Evolutionary conservation across 768 basidiomycete species (phyloP), one percentile per base, ranked within the genome.

Genomic region (Termitomyces sp.): DNA sequence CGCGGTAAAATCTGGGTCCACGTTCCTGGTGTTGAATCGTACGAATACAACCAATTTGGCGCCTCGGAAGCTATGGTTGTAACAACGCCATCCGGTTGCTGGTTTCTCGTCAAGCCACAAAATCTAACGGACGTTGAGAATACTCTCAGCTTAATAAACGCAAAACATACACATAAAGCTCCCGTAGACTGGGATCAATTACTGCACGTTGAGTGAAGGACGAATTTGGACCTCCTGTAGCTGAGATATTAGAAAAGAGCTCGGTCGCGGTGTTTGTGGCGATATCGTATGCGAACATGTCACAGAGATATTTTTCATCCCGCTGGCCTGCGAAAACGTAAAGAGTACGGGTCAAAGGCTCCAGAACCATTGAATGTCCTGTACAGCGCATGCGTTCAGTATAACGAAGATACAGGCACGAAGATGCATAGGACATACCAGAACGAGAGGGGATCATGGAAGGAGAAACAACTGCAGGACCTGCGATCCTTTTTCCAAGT

Each of bases 331-430:
- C 89, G 63, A 92, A 88, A 46, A 93, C 85, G 69, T 83, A 88
- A 16, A 92, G 75, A 0, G 77, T 82, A 38, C 80, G 81, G 0
- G 79, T 71, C 12, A 69, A 71, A 5, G 85, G 75, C 56, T 92
- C 90, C 20, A 91, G 76, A 4, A 91, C 81, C 91, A 93, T 93
- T 4, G 89, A 90, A 71, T 93, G 91, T 0, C 89, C 88, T 87
- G 41, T 32, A 44, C 20, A 41, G 48, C 23, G 23, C 23, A 23
- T 2, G 23, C 23, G 23, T 23, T 23, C 23, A 23, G 23, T 23
- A 23, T 23, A 51, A 33, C 30, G 30, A 57, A 44, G 56, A 23
- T 56, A 44, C 32, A 33, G 50, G 40, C 4, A 43, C 14, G 8
- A 20, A 20, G 13, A 26, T 5, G 23, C 43, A 6, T 18, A 5